Base-by-base conservation (phyloP, 192 early-diverging fungal species). In the Coemansia sp. region DNA sequence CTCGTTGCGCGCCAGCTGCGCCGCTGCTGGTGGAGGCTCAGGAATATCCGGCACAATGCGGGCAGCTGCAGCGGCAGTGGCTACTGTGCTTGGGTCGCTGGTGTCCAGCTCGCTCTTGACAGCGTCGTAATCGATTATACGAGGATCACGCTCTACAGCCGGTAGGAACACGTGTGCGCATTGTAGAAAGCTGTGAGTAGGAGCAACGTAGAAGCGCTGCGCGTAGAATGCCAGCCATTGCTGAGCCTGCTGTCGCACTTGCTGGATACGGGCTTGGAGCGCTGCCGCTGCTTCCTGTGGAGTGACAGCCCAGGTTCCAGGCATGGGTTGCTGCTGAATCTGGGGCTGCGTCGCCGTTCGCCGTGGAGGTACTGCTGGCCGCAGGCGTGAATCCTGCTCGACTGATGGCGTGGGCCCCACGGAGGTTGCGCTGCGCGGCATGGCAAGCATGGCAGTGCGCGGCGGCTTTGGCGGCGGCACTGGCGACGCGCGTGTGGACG, bases 141-240 rank as follows among this genome's bases (percentile, higher is more conserved):
- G 68, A 56, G 67, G 61, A 44, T 80, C 60, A 48, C 55, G 56
- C 56, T 80, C 58, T 2, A 80, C 65, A 5, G 65, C 68, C 3
- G 77, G 77, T 64, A 80, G 56, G 38, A 74, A 80, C 8, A 62
- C 30, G 7, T 60, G 60, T 14, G 72, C 52, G 51, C 71, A 71
- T n/a, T 67, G 64, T 10, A 74, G 44, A 16, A 71, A 80, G 44
- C 72, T 74, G 27, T 59, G 74, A 0, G 73, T 76, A 0, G 74
- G 78, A n/a, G 78, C 70, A 4, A 81, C 78, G 27, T 76, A 76
- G 48, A 81, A 76, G 63, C 63, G 48, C 38, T 81, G 78, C 7
- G 78, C 73, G n/a, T 81, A 81, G 27, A 76, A 76, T 18, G 78
- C 74, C 69, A 81, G 54, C 78, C 78, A 81, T 31, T 71, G 67